Evolutionary conservation across 2,329 filamentous ascomycete species (phyloP), one percentile per base, ranked within the genome.

Genomic region (Botrytis cinerea): DNA sequence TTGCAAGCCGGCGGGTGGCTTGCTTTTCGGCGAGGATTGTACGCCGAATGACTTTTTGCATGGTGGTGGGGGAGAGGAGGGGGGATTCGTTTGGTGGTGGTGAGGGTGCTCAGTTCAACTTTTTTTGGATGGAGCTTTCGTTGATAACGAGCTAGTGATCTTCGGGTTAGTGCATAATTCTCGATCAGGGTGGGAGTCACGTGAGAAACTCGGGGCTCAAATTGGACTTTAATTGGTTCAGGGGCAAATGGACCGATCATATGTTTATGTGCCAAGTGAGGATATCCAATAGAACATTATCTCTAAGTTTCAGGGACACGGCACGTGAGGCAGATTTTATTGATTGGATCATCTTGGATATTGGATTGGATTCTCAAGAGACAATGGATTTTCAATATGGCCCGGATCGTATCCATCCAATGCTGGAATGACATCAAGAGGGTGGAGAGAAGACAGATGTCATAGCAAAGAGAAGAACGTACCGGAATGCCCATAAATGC

Each of bases 1-100:
- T 82, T 61, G 78, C 77, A 78, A 82, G 79, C 71, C 85, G 85
- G 72, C 86, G 87, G 74, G 83, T 81, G 72, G 86, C 88, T 83
- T 91, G 89, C 81, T 88, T 89, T 83, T 92, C 86, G 77, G 91
- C 91, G 81, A 91, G 86, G 73, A 87, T 84, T 72, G 91, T 89
- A 78, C 91, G 89, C 79, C 88, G 88, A 75, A 91, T 85, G 76
- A 93, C 85, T 83, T 91, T 92, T 84, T 93, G 89, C 92, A 93
- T 94, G 64, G 64, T 77, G 77, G 75, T 76, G 72, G 70, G 69
- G 61, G 73, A 46, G 72, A 28, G 48, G 40, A 28, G 54, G 70
- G 64, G 64, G 43, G 35, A 28, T 70, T 72, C 59, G 63, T 68
- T 61, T 73, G 66, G 48, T 69, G 51, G 38, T 68, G 40, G 46